Conservation (phyloP, 2,329 filamentous ascomycete species). For the Dothideomycetes sp. region DNA sequence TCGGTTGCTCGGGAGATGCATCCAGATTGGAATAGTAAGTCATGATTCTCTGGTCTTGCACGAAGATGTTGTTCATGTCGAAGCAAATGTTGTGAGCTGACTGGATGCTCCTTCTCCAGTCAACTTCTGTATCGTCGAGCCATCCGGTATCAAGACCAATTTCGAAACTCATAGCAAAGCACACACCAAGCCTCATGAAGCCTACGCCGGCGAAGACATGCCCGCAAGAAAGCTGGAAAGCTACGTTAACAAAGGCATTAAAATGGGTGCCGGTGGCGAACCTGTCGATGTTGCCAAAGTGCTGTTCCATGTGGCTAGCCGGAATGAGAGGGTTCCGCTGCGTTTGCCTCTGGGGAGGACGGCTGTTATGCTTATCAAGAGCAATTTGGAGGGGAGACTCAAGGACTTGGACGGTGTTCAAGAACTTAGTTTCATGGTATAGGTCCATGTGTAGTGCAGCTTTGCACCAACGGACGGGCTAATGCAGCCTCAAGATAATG, state of each 20-base stretch:
- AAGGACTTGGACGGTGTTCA: too few relatives aligned
- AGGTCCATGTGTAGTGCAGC: too few relatives aligned
- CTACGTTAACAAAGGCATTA: neutral
- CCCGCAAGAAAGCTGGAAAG: neutral
- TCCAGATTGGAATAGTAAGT: neutral
- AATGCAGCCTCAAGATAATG: too few relatives aligned
- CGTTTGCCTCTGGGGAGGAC: neutral
- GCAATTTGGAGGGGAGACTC: too few relatives aligned
- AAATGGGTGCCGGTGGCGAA: neutral
- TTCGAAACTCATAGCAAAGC: neutral
- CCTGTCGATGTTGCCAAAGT: neutral
- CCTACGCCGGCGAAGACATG: neutral
- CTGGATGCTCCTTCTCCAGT: neutral
- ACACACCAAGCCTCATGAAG: neutral
- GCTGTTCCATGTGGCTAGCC: neutral
- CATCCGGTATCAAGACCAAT: neutral
- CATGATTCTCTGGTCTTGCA: neutral
- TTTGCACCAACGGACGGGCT: too few relatives aligned
- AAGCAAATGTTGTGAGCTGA: too few relatives aligned
- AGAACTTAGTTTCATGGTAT: too few relatives aligned
- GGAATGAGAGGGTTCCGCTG: neutral
- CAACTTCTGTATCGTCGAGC: neutral
- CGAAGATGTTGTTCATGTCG: neutral
- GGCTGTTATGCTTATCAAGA: neutral
- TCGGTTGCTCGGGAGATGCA: neutral